Evolutionary conservation across 495 filamentous ascomycete genomes (phyloP).

Genomic region (Ramalina intermedia): DNA sequence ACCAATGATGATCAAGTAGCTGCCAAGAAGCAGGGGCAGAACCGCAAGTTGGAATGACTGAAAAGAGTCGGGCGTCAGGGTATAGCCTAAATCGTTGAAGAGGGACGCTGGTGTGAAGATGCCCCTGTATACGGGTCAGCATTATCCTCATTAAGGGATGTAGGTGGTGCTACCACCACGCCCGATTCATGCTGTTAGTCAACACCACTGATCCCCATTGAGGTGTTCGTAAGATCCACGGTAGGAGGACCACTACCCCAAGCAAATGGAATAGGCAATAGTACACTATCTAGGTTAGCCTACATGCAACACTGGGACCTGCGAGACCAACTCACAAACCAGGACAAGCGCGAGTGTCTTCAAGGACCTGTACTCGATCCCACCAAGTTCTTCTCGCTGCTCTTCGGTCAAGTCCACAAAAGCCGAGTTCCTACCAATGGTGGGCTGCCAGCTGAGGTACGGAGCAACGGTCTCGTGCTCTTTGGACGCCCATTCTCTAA

Average conservation of each 20-base stretch:
- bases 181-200: conserved; percentile 42
- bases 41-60: conserved; percentile 64
- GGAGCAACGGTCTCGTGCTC: conserved; percentile 42
- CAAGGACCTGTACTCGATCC: conserved; percentile 84
- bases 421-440: conserved; percentile 77
- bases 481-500: conserved; percentile 19
- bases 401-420: conserved; percentile 81
- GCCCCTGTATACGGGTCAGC: conserved; percentile 26
- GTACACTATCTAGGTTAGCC: conserved; percentile 32
- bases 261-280: conserved; percentile 61
- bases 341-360: conserved; percentile 73
- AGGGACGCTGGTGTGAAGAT: conserved; percentile 73
- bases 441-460: conserved; percentile 89
- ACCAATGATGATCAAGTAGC: conserved; percentile 76
- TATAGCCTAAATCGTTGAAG: conserved; percentile 81
- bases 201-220: conserved; percentile 47
- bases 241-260: conserved; percentile 54
- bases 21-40: conserved; percentile 58
- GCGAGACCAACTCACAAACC: conserved; percentile 25
- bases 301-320: background rate
- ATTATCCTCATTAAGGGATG: background rate
- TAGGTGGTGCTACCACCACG: conserved; percentile 53
- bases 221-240: conserved; percentile 59
- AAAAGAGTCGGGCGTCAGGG: conserved; percentile 87
- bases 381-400: conserved; percentile 83